These are phyloP conservation scores for Tubosaeta brunneosetosa DNA, from an alignment of 768 basidiomycete species.

Conservation along the genomic window DNA sequence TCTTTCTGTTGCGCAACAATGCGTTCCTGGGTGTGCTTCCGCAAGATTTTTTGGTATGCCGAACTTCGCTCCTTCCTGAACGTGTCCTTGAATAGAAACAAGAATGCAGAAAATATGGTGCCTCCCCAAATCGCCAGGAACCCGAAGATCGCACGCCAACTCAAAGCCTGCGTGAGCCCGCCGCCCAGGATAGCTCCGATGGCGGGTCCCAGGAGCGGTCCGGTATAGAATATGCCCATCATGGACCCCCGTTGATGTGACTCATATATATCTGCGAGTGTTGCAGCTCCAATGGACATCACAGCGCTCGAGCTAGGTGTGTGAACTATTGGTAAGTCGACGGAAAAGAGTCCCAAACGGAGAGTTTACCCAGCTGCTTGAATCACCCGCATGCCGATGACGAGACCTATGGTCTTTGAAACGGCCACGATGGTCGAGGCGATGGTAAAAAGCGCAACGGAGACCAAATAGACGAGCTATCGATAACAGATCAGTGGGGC, in stretches of 20 bases:
- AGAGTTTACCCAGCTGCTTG: constrained; percentile 57
- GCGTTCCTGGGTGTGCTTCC: constrained; percentile 33
- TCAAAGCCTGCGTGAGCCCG: constrained; percentile 56
- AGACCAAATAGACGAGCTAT: constrained; percentile 53
- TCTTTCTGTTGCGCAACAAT: constrained; percentile 15
- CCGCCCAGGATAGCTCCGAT: constrained; percentile 72
- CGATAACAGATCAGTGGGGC: background rate
- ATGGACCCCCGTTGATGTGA: constrained; percentile 68
- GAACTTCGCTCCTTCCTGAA: constrained; percentile 81
- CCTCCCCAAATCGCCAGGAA: constrained; percentile 68
- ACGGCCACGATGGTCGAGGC: constrained; percentile 57
- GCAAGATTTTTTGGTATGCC: constrained; percentile 61
- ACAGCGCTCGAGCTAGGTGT: constrained; percentile 56
- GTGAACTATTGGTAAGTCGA: background rate
- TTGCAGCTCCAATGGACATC: constrained; percentile 64
- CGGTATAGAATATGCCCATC: constrained; percentile 80
- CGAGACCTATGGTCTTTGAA: constrained; percentile 48
- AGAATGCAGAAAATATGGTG: constrained; percentile 49
- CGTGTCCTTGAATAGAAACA: constrained; percentile 77
- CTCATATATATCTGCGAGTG: constrained; percentile 77
- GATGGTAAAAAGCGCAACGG: constrained; percentile 47
- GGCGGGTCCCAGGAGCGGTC: constrained; percentile 70
- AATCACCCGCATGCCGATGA: constrained; percentile 65
- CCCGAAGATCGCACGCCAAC: constrained; percentile 86
- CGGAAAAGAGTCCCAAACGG: background rate